Base-by-base conservation (phyloP, 2,329 filamentous ascomycete genomes). In the Pleoardoris graminearum region DNA sequence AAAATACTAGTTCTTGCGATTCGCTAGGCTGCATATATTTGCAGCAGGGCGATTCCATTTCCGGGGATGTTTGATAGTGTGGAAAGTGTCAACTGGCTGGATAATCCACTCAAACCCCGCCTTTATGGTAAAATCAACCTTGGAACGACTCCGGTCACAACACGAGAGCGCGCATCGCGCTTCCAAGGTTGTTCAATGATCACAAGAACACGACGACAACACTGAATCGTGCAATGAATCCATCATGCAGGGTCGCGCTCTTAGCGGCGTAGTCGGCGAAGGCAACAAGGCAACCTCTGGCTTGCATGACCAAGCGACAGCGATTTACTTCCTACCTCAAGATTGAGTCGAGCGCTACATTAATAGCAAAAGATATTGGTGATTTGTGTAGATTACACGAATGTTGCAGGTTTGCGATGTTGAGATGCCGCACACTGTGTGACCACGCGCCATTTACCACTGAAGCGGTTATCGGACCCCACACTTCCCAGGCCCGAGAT, bases 241-340 rank as follows among this genome's bases (percentile, higher is more conserved):
- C 3, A 21, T 19, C 19, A 21, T 35, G 29, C 30, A 35, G 17
- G 30, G 35, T 30, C 30, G 17, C 2, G 10, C n/a, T 14, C 16
- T 7, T 5, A 23, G 43, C 30, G 43, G 30, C 30, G 12, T 46
- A 46, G 43, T 35, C 33, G 23, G 41, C 41, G 41, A 35, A 35
- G 41, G 41, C 41, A 33, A 44, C n/a, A 4, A 44, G 41, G 41
- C 41, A 44, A 44, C 29, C n/a, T n/a, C n/a, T 25, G 2, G 23
- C n/a, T 17, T 10, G 23, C 23, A 27, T 11, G 7, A 16, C 41
- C 17, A 44, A 44, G 41, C 41, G 41, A 44, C 3, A n/a, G 17
- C 22, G 30, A 36, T 46, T 32, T 46, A 27, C 30, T 7, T 17
- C 8, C 30, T 21, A 19, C 29, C 43, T 35, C 43, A 46, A 21